Evolutionary conservation across 352 stramenopile species (phyloP).

Genomic region (Peronospora tabacina): DNA sequence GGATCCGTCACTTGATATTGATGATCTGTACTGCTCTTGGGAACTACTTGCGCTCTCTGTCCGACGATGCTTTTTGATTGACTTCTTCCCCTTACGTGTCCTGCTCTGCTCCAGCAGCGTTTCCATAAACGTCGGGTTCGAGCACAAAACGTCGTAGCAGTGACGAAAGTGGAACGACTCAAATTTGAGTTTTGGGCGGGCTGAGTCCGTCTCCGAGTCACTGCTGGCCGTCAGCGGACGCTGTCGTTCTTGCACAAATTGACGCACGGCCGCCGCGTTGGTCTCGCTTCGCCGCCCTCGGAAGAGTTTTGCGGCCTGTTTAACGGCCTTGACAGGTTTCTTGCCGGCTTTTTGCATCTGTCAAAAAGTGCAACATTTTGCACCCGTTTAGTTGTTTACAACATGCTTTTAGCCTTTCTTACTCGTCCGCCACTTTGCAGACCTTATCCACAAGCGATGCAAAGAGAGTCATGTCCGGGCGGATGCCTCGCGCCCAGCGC

Average conservation of each 20-base stretch:
- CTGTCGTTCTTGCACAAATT: slow-evolving; percentile 20
- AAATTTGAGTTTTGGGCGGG: slow-evolving; percentile 23
- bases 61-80: slow-evolving; percentile 16
- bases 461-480: slow-evolving; percentile 24
- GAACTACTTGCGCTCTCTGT: slow-evolving; percentile 1
- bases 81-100: neutral
- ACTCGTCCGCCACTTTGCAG: neutral
- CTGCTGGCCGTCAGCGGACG: slow-evolving; percentile 3
- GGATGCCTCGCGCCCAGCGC: slow-evolving; percentile 23
- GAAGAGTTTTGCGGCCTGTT: slow-evolving; percentile 20
- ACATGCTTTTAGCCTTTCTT: neutral
- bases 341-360: slow-evolving; percentile 18
- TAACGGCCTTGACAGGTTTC: slow-evolving; percentile 16
- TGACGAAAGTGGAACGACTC: slow-evolving; percentile 31
- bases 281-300: slow-evolving; percentile 16
- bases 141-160: slow-evolving; percentile 27
- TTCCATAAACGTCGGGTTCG: slow-evolving; percentile 14
- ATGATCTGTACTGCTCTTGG: slow-evolving; percentile 17
- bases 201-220: slow-evolving; percentile 16
- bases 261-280: slow-evolving; percentile 19
- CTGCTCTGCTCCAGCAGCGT: slow-evolving; percentile 11
- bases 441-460: slow-evolving; percentile 25
- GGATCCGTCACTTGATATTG: slow-evolving; percentile 20
- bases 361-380: slow-evolving; percentile 3
- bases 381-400: slow-evolving; percentile 10